Conservation (phyloP, 2,329 filamentous ascomycete species). For the Ustilaginoidea virens region DNA sequence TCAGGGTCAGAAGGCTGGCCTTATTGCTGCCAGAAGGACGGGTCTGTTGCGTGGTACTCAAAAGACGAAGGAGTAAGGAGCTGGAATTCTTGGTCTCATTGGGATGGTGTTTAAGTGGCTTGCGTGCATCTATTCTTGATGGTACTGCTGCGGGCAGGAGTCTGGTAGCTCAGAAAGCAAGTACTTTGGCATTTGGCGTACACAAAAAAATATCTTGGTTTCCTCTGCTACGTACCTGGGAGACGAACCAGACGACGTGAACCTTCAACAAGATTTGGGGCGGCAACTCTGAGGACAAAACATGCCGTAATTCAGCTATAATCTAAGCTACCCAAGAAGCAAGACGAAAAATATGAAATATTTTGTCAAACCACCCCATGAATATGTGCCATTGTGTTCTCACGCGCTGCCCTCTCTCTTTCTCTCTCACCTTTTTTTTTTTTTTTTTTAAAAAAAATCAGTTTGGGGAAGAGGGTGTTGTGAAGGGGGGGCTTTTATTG, state of each 20-base stretch:
- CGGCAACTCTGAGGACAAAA: too few species aligned
- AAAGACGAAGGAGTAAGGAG: slow-evolving; percentile 90
- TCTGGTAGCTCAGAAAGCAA: slow-evolving; percentile 32
- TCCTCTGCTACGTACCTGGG: slow-evolving; percentile 15
- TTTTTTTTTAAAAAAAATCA: too few species aligned
- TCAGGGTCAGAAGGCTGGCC: slow-evolving; percentile 99
- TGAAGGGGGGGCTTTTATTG: too few species aligned
- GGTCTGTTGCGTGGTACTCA: slow-evolving; percentile 99
- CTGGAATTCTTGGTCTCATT: slow-evolving; percentile 38
- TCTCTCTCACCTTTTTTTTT: too few species aligned
- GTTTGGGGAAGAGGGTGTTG: too few species aligned
- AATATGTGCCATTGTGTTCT: too few species aligned
- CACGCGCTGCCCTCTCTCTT: too few species aligned
- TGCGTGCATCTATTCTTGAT: slow-evolving; percentile 42
- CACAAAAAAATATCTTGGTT: slow-evolving; percentile 50
- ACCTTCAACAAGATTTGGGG: too few species aligned
- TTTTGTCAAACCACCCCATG: too few species aligned
- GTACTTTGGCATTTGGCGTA: slow-evolving; percentile 34
- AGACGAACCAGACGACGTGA: slow-evolving; percentile 8
- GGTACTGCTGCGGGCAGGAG: slow-evolving; percentile 30
- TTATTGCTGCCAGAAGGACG: slow-evolving; percentile 98
- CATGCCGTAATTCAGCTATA: too few species aligned
- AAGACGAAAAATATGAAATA: too few species aligned
- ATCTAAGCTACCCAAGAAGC: too few species aligned
- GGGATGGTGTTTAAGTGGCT: slow-evolving; percentile 50